Evolutionary conservation across 164 flowering plant genomes (phyloP).

Genomic region (Stephania japonica): DNA sequence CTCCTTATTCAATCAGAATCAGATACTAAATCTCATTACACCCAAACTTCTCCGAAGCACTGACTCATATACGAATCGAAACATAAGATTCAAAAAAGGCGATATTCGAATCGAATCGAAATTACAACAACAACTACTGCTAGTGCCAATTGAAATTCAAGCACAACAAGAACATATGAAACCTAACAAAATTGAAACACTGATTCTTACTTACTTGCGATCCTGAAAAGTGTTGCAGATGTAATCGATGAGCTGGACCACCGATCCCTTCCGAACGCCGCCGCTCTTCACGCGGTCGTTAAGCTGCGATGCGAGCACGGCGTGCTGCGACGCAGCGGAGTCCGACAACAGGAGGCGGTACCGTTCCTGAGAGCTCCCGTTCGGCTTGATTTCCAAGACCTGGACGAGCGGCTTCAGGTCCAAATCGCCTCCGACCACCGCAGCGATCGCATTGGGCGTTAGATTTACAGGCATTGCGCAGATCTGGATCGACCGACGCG

Average conservation of each 20-base stretch:
- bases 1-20: too few species aligned
- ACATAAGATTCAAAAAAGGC: too few species aligned
- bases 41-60: too few species aligned
- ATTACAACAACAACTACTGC: too few species aligned
- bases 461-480: conserved; percentile 64
- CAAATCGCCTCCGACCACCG: conserved; percentile 63
- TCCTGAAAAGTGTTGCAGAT: conserved; percentile 66
- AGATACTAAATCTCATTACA: too few species aligned
- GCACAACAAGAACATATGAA: too few species aligned
- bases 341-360: conserved; percentile 76
- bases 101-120: too few species aligned
- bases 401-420: conserved; percentile 86
- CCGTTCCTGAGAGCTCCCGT: conserved; percentile 57
- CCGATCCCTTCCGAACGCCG: conserved; percentile 57
- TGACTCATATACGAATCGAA: too few species aligned
- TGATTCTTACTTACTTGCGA: conserved; percentile 49
- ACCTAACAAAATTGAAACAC: too few species aligned
- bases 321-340: conserved; percentile 56
- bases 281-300: conserved; percentile 62
- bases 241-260: conserved; percentile 85
- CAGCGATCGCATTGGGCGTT: conserved; percentile 67
- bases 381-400: conserved; percentile 61
- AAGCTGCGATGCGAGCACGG: conserved; percentile 90
- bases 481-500: not conserved
- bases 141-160: too few species aligned